Conservation (phyloP, 2,329 filamentous ascomycete genomes). For the Trichoderma sp. region DNA sequence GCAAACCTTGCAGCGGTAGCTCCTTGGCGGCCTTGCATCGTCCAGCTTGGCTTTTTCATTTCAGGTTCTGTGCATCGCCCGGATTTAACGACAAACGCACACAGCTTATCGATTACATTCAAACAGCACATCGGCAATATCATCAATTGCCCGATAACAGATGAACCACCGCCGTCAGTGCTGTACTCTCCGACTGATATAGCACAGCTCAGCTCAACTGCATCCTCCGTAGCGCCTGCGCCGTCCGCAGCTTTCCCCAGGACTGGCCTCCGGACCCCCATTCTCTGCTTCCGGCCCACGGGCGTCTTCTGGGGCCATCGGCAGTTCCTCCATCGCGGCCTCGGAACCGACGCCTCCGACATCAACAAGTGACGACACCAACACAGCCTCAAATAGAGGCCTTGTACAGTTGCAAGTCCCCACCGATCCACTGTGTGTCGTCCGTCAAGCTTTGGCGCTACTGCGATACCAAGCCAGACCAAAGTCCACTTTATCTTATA, state of each 20-base stretch:
- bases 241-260: background rate
- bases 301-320: conserved; percentile 18
- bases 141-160: background rate
- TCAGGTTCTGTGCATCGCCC: background rate
- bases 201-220: background rate
- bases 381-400: background rate
- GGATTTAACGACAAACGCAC: background rate
- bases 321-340: background rate
- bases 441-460: background rate
- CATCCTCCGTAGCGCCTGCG: background rate
- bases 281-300: conserved; percentile 16
- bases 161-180: no score
- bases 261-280: background rate
- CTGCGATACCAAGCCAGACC: background rate
- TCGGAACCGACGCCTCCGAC: conserved; percentile 23
- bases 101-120: background rate
- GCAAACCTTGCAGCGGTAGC: conserved; percentile 20
- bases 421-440: background rate
- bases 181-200: background rate
- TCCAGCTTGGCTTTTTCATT: background rate
- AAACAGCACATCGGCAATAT: background rate
- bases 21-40: conserved; percentile 7
- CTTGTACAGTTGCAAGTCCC: background rate
- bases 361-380: conserved; percentile 5
- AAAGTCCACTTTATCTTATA: background rate